A percentile compares a stretch with the other conserved stretches of the same genome.
Evolutionary conservation across 495 filamentous ascomycete genomes (phyloP).

Genomic region (Lasiosphaeria hispida): DNA sequence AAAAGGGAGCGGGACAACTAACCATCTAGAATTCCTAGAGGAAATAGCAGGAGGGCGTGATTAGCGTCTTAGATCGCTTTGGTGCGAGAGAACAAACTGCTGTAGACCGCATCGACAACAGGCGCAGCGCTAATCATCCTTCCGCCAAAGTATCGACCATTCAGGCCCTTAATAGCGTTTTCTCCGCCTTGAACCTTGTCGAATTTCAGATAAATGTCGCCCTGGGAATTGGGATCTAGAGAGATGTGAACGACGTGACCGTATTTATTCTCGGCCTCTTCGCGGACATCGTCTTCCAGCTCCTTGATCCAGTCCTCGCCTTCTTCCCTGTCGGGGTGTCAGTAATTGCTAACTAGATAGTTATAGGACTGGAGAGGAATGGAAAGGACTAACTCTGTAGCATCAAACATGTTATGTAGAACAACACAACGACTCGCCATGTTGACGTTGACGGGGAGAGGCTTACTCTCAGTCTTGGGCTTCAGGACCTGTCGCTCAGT

Average conservation of each 20-base stretch:
- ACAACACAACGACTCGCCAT: slow-evolving; percentile 94
- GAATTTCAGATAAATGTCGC: slow-evolving; percentile 98
- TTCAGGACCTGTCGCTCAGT: slow-evolving; percentile 70
- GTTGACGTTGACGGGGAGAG: slow-evolving; percentile 79
- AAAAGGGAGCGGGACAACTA: slow-evolving; percentile 7
- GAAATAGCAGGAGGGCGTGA: slow-evolving; percentile 37
- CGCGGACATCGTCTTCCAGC: slow-evolving; percentile 87
- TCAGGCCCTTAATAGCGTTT: slow-evolving; percentile 95
- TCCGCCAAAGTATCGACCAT: slow-evolving; percentile 92
- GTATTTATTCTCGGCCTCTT: slow-evolving; percentile 94
- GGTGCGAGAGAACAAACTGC: slow-evolving; percentile 88
- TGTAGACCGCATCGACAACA: slow-evolving; percentile 97
- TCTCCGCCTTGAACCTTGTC: slow-evolving; percentile 91
- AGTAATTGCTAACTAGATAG: slow-evolving; percentile 29
- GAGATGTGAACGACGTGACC: slow-evolving; percentile 97
- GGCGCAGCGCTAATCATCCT: slow-evolving; percentile 87
- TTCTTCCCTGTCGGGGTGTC: slow-evolving; percentile 65
- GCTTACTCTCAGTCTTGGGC: slow-evolving; percentile 77
- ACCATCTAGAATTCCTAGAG: slow-evolving; percentile 39
- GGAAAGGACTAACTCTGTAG: slow-evolving; percentile 69
- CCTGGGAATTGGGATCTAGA: slow-evolving; percentile 87
- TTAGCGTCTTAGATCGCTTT: slow-evolving; percentile 66
- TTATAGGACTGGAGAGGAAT: not conserved
- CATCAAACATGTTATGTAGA: slow-evolving; percentile 93
- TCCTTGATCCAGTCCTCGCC: slow-evolving; percentile 90